phyloP scores from a whole-genome alignment of 805 yeast genomes.

The Grigorovia humatica region DNA sequence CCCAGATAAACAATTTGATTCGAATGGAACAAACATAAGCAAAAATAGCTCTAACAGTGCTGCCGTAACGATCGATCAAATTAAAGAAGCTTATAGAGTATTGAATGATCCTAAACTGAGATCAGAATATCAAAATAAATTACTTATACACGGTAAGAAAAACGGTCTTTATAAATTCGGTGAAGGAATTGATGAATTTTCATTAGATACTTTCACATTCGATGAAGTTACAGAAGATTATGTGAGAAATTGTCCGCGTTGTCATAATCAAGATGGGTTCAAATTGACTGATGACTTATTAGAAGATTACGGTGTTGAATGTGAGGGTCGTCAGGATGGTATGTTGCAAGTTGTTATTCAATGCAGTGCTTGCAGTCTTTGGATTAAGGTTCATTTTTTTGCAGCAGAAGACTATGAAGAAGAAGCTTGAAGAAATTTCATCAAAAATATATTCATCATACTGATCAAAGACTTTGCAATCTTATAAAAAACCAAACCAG shows the following conservation, averaged over 20 bases:
- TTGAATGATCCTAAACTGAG: constrained; percentile 36
- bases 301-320: constrained; percentile 36
- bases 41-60: not conserved
- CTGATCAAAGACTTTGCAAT: too few relatives aligned
- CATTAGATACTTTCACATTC: constrained; percentile 50
- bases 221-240: constrained; percentile 28
- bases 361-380: constrained; percentile 74
- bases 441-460: too few relatives aligned
- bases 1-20: constrained; percentile 59
- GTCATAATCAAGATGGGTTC: constrained; percentile 45
- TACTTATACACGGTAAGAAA: constrained; percentile 28
- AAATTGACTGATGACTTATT: constrained; percentile 52
- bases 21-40: not conserved
- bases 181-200: constrained; percentile 59
- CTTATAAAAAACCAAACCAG: not conserved
- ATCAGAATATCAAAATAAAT: constrained; percentile 41
- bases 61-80: constrained; percentile 27
- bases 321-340: constrained; percentile 26
- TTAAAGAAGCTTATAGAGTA: constrained; percentile 57
- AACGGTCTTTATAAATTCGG: constrained; percentile 35
- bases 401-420: constrained; percentile 21
- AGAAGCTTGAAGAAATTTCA: not conserved
- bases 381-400: constrained; percentile 67
- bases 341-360: constrained; percentile 65
- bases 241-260: constrained; percentile 55